Base-by-base conservation (phyloP, 2,329 filamentous ascomycete species). In the Paecilomyces sp. region DNA sequence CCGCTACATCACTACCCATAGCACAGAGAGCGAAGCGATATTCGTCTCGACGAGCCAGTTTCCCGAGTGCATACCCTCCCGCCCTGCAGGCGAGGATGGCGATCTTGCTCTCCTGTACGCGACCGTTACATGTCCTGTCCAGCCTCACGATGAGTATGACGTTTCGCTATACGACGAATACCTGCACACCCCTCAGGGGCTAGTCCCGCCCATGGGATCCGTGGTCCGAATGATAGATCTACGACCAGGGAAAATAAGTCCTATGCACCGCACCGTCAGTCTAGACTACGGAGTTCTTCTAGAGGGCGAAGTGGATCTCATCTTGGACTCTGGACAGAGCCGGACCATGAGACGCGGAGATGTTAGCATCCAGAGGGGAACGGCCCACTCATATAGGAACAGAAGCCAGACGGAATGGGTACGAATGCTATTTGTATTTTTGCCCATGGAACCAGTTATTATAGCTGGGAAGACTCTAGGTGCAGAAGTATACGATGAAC, bases 381-480 rank as follows among this genome's bases (percentile, higher is more conserved):
- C 71, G 33, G 62, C 68, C 65, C 70, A 72, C 67, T 68, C 68
- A 0, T 72, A 63, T 63, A 61, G 63, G 1, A 72, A 72, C 60
- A 61, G 65, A 3, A 70, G 66, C 58, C 22, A 58, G 4, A 58
- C 63, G 13, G 62, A 67, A 22, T 72, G 70, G 70, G 68, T 65
- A 54, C 68, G 70, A 9, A 54, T 72, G 63, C n/a, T 72, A 13
- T 71, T 72, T 68, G 66, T 71, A 1, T 72, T 69, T 61, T 53
- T 71, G 58, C 69, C 70, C 7, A 71, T 71, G 62, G 56, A 67
- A 28, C 65, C 65, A 41, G 30, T 72, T 55, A 65, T 41, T 2
- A 74, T 80, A 54, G 74, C 86, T 11, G 73, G 71, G 15, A 78
- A 79, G 63, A 84, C 86, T 66, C 68, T 88, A 67, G 79, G 82